A percentile compares a stretch with the other conserved stretches of the same genome.
phyloP scores from a whole-genome alignment of 169 alveolate species.

The Plasmodium falciparum region DNA sequence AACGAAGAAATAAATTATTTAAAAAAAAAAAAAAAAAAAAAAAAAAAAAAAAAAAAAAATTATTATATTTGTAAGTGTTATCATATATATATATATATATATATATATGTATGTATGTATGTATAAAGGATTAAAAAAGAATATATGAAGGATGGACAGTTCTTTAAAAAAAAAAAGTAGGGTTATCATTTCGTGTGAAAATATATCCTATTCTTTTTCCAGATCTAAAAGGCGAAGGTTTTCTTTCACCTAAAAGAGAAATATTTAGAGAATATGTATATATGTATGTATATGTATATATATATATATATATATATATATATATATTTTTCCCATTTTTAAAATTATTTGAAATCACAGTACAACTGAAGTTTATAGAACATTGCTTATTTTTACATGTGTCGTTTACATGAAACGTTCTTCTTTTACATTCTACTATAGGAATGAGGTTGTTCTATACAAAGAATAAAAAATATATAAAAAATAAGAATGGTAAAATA shows the following conservation, averaged over 20 bases:
- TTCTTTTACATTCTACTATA: constrained; percentile 16
- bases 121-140: background rate
- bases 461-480: constrained; percentile 3
- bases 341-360: background rate
- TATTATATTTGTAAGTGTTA: background rate
- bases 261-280: background rate
- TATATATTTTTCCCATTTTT: background rate
- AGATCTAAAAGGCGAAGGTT: constrained; percentile 49
- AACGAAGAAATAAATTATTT: background rate
- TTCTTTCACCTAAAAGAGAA: constrained; percentile 23
- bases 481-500: background rate
- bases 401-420: constrained; percentile 23
- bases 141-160: background rate
- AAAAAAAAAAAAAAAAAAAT: background rate
- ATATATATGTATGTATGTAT: no score
- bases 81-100: no score
- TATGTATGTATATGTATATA: background rate
- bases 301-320: background rate
- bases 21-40: constrained; percentile 5
- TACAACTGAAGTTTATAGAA: constrained; percentile 35
- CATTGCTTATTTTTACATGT: constrained; percentile 36
- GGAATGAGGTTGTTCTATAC: constrained; percentile 29
- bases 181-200: constrained; percentile 19
- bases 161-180: constrained; percentile 28
- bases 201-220: constrained; percentile 71